Evolutionary conservation across 495 filamentous ascomycete species (phyloP).

Genomic region (Penicillium canariense): DNA sequence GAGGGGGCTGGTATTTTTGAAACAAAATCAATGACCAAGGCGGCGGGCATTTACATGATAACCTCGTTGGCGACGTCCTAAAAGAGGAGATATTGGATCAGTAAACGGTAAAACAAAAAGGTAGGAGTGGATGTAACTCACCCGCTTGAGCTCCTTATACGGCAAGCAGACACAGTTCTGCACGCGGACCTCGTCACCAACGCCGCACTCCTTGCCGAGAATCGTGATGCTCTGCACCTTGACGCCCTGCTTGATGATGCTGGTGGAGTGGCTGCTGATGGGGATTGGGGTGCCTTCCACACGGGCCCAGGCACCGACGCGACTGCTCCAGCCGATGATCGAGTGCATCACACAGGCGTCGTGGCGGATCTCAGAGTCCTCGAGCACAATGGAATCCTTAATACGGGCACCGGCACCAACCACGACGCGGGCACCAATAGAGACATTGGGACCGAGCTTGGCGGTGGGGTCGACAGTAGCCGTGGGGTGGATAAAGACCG

Average conservation of each 20-base stretch:
- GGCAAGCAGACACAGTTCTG: slow-evolving; percentile 98
- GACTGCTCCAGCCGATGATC: slow-evolving; percentile 96
- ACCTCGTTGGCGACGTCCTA: slow-evolving; percentile 93
- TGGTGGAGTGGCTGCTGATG: slow-evolving; percentile 85
- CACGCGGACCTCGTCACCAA: slow-evolving; percentile 92
- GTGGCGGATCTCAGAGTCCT: slow-evolving; percentile 94
- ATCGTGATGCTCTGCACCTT: slow-evolving; percentile 99
- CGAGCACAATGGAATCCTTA: slow-evolving; percentile 94
- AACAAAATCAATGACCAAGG: slow-evolving; percentile 17
- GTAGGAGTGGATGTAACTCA: slow-evolving; percentile 47
- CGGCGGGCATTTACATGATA: slow-evolving; percentile 70
- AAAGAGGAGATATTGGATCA: neutral
- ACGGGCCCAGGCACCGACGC: slow-evolving; percentile 93
- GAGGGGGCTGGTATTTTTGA: slow-evolving; percentile 22
- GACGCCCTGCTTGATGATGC: slow-evolving; percentile 92
- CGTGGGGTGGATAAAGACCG: slow-evolving; percentile 97
- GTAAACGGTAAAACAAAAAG: neutral
- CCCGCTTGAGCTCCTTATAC: slow-evolving; percentile 97
- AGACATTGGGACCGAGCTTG: slow-evolving; percentile 96
- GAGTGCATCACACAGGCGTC: slow-evolving; percentile 95
- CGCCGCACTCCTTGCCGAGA: slow-evolving; percentile 91
- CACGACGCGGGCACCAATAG: slow-evolving; percentile 79
- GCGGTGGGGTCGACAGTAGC: slow-evolving; percentile 90
- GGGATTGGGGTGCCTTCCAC: slow-evolving; percentile 95
- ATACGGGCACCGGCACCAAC: slow-evolving; percentile 88